Percentiles rank a stretch among this genome's conserved stretches.
These are phyloP conservation scores for Cymbopogon flexuosus DNA, from an alignment of 202 grass and related monocot species.

Conservation along the genomic window DNA sequence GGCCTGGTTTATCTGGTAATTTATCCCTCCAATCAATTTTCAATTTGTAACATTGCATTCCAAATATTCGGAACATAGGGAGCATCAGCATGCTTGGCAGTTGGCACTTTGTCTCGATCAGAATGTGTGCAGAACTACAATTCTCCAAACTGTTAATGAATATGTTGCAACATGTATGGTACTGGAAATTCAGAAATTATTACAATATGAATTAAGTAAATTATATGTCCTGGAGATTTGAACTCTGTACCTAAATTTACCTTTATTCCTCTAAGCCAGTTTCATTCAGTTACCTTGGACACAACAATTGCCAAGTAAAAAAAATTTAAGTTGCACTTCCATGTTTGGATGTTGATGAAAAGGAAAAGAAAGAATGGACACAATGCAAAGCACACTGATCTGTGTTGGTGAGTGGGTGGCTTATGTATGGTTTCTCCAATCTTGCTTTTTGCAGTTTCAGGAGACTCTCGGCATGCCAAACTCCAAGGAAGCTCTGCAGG, in stretches of 20 bases:
- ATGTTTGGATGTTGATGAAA: background rate
- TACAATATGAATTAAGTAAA: no score
- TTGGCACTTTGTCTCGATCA: background rate
- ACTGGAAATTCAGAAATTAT: background rate
- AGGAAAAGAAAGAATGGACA: background rate
- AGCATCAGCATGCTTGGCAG: background rate
- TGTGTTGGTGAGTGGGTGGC: background rate
- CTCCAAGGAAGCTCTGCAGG: constrained; percentile 28
- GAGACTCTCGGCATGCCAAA: constrained; percentile 18
- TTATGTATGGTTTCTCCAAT: background rate
- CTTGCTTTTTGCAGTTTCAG: constrained; percentile 25
- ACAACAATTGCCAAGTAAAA: background rate
- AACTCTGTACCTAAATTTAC: background rate
- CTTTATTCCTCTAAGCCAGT: background rate
- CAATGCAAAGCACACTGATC: background rate
- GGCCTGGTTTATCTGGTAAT: constrained; percentile 70
- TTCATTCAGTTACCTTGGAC: background rate
- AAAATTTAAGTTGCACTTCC: background rate
- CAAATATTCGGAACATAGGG: background rate
- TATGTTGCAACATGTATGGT: background rate
- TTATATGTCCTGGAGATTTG: background rate
- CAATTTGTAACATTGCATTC: background rate
- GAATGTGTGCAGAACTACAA: background rate
- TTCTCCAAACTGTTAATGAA: background rate
- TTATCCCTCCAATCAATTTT: background rate